Evolutionary conservation across 1,139 yeast species (phyloP).

Genomic region (Nakaseomyces nivariensis): DNA sequence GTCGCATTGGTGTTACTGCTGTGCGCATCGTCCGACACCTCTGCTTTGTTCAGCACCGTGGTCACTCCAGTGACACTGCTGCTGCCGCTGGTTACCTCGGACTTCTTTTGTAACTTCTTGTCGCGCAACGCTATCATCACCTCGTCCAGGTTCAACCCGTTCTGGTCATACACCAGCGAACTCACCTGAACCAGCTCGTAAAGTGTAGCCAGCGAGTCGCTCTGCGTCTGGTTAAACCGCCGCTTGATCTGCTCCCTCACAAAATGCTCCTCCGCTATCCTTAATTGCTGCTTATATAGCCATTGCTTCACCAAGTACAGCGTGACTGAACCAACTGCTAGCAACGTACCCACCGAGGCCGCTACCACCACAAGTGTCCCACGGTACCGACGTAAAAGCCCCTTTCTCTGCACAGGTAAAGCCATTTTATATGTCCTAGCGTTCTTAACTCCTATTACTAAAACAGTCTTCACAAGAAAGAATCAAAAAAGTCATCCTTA

Average conservation of each 20-base stretch:
- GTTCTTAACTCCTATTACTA: too few relatives aligned
- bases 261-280: constrained; percentile 62
- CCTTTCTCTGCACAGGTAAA: neutral
- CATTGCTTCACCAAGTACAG: constrained; percentile 22
- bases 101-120: constrained; percentile 13
- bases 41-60: constrained; percentile 10
- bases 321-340: constrained; percentile 24
- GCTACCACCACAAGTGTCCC: constrained; percentile 18
- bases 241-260: constrained; percentile 68
- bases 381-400: constrained; percentile 14
- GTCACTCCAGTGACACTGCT: constrained; percentile 7
- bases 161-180: constrained; percentile 31
- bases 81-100: neutral
- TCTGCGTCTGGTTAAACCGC: constrained; percentile 83
- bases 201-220: constrained; percentile 79
- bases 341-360: constrained; percentile 16
- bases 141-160: constrained; percentile 22
- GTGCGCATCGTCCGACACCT: neutral
- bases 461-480: too few relatives aligned
- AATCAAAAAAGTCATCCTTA: neutral
- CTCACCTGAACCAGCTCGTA: constrained; percentile 76
- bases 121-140: constrained; percentile 20
- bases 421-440: neutral
- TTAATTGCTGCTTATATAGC: constrained; percentile 30
- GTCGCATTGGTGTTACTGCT: neutral